phyloP scores from a whole-genome alignment of 768 basidiomycete genomes.

The Clitopilus hobsonii region DNA sequence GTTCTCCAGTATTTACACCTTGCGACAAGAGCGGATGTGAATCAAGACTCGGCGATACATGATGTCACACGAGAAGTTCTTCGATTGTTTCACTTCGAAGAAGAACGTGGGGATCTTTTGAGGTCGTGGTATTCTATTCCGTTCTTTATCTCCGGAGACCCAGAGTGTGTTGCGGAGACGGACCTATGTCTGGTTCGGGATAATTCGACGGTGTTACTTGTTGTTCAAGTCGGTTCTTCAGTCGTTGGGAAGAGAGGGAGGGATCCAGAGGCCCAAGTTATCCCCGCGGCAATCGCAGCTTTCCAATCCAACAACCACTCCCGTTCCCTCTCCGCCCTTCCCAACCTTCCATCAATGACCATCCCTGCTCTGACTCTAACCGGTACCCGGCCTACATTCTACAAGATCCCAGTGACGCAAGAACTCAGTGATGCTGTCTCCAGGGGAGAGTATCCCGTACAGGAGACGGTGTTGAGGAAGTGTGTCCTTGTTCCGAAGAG shows the following conservation, averaged over 20 bases:
- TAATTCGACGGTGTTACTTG: background rate
- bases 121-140: slow-evolving; percentile 6
- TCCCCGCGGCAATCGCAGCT: slow-evolving; percentile 25
- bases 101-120: slow-evolving; percentile 6
- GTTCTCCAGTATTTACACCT: slow-evolving; percentile 6
- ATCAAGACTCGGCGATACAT: slow-evolving; percentile 4
- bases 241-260: too few species aligned
- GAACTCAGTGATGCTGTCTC: slow-evolving; percentile 10
- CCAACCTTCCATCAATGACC: slow-evolving; percentile 9
- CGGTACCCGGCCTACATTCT: slow-evolving; percentile 20
- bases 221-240: background rate
- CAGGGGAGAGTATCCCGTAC: slow-evolving; percentile 6
- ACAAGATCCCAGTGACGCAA: slow-evolving; percentile 17
- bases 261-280: slow-evolving; percentile 21
- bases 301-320: slow-evolving; percentile 21
- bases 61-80: slow-evolving; percentile 5
- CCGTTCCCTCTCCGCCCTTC: slow-evolving; percentile 8
- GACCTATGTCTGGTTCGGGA: background rate
- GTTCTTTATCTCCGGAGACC: slow-evolving; percentile 11
- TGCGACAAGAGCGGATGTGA: background rate
- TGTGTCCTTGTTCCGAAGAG: background rate
- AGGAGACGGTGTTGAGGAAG: slow-evolving; percentile 7
- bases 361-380: slow-evolving; percentile 18
- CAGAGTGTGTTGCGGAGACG: background rate
- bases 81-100: slow-evolving; percentile 5